These are phyloP conservation scores for Globisporangium solare DNA, from an alignment of 352 stramenopile species.

Conservation along the genomic window DNA sequence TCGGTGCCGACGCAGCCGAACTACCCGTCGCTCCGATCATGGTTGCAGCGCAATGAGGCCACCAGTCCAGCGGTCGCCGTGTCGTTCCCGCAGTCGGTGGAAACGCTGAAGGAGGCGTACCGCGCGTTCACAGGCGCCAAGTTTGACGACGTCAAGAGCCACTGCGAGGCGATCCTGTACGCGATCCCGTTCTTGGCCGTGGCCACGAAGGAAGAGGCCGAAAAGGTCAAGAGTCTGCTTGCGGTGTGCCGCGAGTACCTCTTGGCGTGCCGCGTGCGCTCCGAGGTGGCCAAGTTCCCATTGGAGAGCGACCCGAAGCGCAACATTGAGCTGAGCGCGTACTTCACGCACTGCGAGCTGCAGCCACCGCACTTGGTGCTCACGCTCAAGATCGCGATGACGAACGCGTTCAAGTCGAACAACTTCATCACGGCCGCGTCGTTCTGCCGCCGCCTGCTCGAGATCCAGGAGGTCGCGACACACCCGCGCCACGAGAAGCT, in stretches of 20 bases:
- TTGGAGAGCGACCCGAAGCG: constrained; percentile 78
- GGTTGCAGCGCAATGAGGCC: constrained; percentile 84
- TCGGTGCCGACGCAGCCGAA: constrained; percentile 83
- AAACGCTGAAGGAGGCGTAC: constrained; percentile 94
- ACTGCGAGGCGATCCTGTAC: constrained; percentile 92
- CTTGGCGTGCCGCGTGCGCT: constrained; percentile 95
- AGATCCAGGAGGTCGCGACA: constrained; percentile 94
- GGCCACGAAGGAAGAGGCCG: constrained; percentile 89
- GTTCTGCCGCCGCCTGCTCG: constrained; percentile 98
- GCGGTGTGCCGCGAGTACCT: constrained; percentile 98
- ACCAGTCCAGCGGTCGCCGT: constrained; percentile 87
- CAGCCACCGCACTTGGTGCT: constrained; percentile 97
- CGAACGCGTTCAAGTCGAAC: constrained; percentile 98
- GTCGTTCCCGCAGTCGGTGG: constrained; percentile 88
- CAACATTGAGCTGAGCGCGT: constrained; percentile 96
- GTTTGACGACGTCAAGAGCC: constrained; percentile 95
- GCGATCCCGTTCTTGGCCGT: constrained; percentile 95
- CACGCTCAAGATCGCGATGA: constrained; percentile 99
- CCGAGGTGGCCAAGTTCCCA: constrained; percentile 62
- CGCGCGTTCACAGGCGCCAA: constrained; percentile 96
- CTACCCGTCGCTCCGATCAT: constrained; percentile 67
- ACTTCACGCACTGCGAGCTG: constrained; percentile 99
- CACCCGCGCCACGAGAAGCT: constrained; percentile 92
- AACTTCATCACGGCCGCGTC: constrained; percentile 99
- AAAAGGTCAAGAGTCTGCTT: constrained; percentile 94